These are phyloP conservation scores for Nicotiana rustica DNA, from an alignment of 305 asterid genomes.

Conservation along the genomic window DNA sequence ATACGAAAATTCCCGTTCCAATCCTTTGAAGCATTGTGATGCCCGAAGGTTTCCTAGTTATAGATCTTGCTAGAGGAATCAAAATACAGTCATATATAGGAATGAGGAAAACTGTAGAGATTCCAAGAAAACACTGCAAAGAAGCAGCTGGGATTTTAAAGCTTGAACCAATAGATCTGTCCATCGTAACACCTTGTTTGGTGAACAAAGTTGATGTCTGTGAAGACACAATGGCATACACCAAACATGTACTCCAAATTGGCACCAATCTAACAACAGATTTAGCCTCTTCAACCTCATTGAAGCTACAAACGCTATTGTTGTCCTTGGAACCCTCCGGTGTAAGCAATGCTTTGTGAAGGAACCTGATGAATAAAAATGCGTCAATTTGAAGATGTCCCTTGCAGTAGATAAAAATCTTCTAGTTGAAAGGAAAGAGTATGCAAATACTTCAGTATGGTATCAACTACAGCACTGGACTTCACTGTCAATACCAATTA, in stretches of 20 bases:
- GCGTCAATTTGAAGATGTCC: background rate
- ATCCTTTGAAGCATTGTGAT: slow-evolving; percentile 52
- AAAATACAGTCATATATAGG: slow-evolving; percentile 48
- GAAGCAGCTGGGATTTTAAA: slow-evolving; percentile 48
- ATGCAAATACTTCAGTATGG: no score
- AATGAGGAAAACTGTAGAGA: slow-evolving; percentile 40
- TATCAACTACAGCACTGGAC: no score
- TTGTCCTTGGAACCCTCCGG: slow-evolving; percentile 34
- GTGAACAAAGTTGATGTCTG: slow-evolving; percentile 49
- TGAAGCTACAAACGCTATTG: slow-evolving; percentile 11
- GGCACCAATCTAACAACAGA: slow-evolving; percentile 46
- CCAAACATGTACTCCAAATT: slow-evolving; percentile 46
- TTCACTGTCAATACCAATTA: no score
- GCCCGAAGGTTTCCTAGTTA: slow-evolving; percentile 45
- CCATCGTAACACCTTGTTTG: slow-evolving; percentile 53
- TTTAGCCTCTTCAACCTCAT: slow-evolving; percentile 45
- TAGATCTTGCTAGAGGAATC: slow-evolving; percentile 40
- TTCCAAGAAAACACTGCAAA: slow-evolving; percentile 37
- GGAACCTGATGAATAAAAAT: slow-evolving; percentile 38
- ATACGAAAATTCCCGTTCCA: slow-evolving; percentile 44
- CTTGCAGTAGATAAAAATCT: background rate
- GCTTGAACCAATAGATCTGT: slow-evolving; percentile 40
- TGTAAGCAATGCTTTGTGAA: slow-evolving; percentile 41
- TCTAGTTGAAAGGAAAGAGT: background rate
- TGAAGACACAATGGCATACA: slow-evolving; percentile 45